Conservation (phyloP, 768 basidiomycete species). For the Infundibulicybe gibba region DNA sequence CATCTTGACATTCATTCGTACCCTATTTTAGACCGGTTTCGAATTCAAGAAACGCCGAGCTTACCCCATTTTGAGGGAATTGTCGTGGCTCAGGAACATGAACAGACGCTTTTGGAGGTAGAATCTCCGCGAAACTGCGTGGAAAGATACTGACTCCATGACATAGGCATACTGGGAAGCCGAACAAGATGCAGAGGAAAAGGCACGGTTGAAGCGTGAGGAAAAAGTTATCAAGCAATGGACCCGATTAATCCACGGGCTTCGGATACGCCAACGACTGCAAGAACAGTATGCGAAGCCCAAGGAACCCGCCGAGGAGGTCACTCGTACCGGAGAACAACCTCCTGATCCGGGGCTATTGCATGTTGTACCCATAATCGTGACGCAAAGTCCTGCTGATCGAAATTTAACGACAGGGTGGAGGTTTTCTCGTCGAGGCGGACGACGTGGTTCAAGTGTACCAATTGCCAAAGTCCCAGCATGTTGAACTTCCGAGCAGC, state of each 20-base stretch:
- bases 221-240: constrained; percentile 86
- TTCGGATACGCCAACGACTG: constrained; percentile 81
- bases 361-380: constrained; percentile 9
- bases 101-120: constrained; percentile 72
- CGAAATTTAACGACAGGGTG: constrained; percentile 18
- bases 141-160: too few relatives aligned
- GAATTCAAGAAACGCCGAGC: constrained; percentile 95
- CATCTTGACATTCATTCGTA: background rate
- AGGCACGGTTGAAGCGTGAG: constrained; percentile 68
- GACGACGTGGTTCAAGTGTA: constrained; percentile 75
- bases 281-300: constrained; percentile 66
- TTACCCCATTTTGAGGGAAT: constrained; percentile 82
- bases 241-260: constrained; percentile 82
- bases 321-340: constrained; percentile 7
- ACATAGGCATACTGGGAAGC: constrained; percentile 82
- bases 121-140: constrained; percentile 9
- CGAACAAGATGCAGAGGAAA: constrained; percentile 74
- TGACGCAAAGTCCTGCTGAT: too few relatives aligned
- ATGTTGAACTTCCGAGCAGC: constrained; percentile 17
- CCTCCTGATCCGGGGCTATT: constrained; percentile 9
- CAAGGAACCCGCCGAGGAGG: constrained; percentile 16
- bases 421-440: constrained; percentile 68
- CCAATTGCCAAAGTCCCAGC: constrained; percentile 59
- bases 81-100: constrained; percentile 81
- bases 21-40: constrained; percentile 72